Evolutionary conservation across 2,329 filamentous ascomycete genomes (phyloP).

Genomic region (Ceratocystis smalleyi): DNA sequence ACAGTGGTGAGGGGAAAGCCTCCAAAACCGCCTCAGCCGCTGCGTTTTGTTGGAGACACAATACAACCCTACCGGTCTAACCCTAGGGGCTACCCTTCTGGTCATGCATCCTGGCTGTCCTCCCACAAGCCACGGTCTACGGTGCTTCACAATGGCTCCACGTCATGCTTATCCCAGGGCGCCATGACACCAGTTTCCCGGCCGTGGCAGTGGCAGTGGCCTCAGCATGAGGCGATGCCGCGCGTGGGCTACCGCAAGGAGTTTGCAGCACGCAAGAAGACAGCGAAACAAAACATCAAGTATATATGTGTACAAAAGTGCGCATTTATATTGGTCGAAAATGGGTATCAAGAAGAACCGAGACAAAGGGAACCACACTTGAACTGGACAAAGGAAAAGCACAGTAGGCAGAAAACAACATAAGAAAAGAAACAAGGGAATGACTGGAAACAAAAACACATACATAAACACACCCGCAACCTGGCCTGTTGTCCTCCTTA

Average conservation of each 20-base stretch:
- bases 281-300: too few species aligned
- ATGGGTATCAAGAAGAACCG: neutral
- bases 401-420: neutral
- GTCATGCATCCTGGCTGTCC: neutral
- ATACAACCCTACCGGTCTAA: neutral
- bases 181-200: neutral
- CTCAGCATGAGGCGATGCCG: neutral
- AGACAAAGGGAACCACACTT: neutral
- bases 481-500: neutral
- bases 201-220: neutral
- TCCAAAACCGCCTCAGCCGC: neutral
- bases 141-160: neutral
- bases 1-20: too few species aligned
- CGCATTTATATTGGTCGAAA: conserved; percentile 1
- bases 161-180: neutral
- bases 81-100: neutral
- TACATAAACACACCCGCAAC: too few species aligned
- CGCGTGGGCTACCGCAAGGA: too few species aligned
- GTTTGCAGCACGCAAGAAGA: too few species aligned
- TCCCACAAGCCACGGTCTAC: neutral
- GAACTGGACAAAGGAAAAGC: neutral
- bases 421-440: neutral
- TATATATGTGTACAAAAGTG: too few species aligned
- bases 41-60: neutral
- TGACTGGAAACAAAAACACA: neutral